Percentiles rank a stretch among this genome's conserved stretches.
Conservation (phyloP, 2,329 filamentous ascomycete species). For the Fusarium coicis region DNA sequence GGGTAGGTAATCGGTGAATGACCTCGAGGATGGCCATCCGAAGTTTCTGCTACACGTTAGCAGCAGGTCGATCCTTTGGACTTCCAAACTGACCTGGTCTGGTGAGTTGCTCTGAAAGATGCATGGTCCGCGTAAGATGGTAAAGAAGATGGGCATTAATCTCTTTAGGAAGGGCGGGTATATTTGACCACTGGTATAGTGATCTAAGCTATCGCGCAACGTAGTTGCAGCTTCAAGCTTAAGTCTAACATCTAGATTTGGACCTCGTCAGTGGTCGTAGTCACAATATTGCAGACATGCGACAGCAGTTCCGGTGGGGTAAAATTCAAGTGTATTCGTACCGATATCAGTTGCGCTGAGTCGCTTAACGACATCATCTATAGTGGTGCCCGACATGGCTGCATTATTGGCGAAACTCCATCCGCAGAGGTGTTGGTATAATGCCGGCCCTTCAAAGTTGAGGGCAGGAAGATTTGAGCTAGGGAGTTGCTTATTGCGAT, state of each 20-base stretch:
- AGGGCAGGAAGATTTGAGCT: conserved; percentile 31
- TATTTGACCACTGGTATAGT: conserved; percentile 80
- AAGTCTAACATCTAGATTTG: conserved; percentile 75
- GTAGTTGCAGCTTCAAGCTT: conserved; percentile 86
- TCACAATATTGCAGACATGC: conserved; percentile 21
- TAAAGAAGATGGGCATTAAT: conserved; percentile 89
- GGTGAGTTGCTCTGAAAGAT: conserved; percentile 91
- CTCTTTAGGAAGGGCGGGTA: conserved; percentile 87
- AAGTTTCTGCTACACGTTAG: conserved; percentile 71
- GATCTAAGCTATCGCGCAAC: conserved; percentile 90
- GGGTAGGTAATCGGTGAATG: conserved; percentile 82
- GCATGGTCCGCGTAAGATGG: conserved; percentile 84
- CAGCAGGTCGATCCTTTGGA: neutral
- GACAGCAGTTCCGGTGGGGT: conserved; percentile 30
- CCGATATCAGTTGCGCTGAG: conserved; percentile 66
- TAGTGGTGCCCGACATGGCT: conserved; percentile 69
- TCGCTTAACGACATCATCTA: conserved; percentile 72
- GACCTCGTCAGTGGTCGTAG: conserved; percentile 7
- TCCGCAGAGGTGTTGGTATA: conserved; percentile 44
- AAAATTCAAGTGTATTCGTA: conserved; percentile 43
- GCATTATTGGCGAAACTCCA: conserved; percentile 59
- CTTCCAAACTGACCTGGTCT: conserved; percentile 75
- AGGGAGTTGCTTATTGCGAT: conserved; percentile 39
- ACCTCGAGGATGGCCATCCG: conserved; percentile 96
- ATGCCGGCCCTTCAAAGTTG: conserved; percentile 30